Evolutionary conservation across 1,284 basidiomycete genomes (phyloP).

Genomic region (Pascua sp.): DNA sequence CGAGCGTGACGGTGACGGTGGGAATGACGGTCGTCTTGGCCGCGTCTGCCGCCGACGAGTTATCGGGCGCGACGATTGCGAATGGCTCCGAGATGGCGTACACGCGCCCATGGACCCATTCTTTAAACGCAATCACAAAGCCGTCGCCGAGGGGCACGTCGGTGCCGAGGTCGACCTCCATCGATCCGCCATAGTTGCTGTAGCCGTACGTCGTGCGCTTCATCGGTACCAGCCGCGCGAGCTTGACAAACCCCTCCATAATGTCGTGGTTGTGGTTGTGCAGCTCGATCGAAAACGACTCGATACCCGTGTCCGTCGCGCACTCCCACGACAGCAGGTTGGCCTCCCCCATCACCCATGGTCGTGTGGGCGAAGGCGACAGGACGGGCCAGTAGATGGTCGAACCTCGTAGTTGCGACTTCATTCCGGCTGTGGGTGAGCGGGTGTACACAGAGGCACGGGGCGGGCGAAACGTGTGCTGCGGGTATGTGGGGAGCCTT

Average conservation of each 20-base stretch:
- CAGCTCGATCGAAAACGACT: conserved; percentile 47
- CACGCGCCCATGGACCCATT: conserved; percentile 40
- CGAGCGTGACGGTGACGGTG: conserved; percentile 37
- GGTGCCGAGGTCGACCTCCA: conserved; percentile 40
- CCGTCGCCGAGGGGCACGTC: conserved; percentile 37
- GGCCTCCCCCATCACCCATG: conserved; percentile 46
- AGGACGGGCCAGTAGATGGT: conserved; percentile 48
- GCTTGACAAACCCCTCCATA: conserved; percentile 42
- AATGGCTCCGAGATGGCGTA: conserved; percentile 44
- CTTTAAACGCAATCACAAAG: conserved; percentile 44
- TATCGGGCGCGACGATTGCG: conserved; percentile 31
- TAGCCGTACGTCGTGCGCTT: conserved; percentile 30
- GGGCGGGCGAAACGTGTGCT: no score
- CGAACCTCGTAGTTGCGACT: not conserved
- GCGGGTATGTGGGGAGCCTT: no score
- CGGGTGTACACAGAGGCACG: no score
- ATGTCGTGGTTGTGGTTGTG: conserved; percentile 44
- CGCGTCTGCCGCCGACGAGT: not conserved
- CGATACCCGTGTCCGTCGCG: conserved; percentile 43
- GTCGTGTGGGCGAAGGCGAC: conserved; percentile 28
- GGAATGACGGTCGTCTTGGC: conserved; percentile 28
- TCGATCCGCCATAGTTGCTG: conserved; percentile 44
- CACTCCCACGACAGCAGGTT: conserved; percentile 45
- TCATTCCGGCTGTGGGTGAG: no score
- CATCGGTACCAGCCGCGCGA: conserved; percentile 45